These are phyloP conservation scores for Cryptococcus deneoformans DNA, from an alignment of 1,284 basidiomycete genomes.

Conservation along the genomic window DNA sequence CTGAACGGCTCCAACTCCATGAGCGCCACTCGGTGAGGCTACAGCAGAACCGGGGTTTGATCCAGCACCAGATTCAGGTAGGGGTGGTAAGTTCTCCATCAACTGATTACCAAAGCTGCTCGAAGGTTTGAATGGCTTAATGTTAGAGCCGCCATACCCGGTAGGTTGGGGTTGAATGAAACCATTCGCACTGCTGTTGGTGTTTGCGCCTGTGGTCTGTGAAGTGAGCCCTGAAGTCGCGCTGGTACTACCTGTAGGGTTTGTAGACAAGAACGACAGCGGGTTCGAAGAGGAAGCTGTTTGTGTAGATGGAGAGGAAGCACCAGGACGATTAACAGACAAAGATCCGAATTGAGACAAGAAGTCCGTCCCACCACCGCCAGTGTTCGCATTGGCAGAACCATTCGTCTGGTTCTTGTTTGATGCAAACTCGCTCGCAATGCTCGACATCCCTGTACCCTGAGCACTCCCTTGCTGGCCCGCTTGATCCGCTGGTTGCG, in stretches of 20 bases:
- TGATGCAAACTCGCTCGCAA: constrained; percentile 41
- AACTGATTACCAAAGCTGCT: constrained; percentile 82
- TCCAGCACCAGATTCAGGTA: constrained; percentile 23
- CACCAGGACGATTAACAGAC: constrained; percentile 4
- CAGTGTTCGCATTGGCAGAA: not conserved
- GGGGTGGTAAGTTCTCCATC: constrained; percentile 69
- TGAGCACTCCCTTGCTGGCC: constrained; percentile 9
- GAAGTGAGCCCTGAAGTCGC: constrained; percentile 12
- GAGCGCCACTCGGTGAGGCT: not conserved
- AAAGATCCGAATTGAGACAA: constrained; percentile 26
- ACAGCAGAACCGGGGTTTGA: not conserved
- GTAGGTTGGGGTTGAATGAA: constrained; percentile 70
- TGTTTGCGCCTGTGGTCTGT: constrained; percentile 14
- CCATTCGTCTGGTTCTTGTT: constrained; percentile 16
- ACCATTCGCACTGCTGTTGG: constrained; percentile 12
- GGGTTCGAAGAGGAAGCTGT: constrained; percentile 3
- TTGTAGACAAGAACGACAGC: constrained; percentile 12
- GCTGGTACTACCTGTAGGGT: constrained; percentile 12
- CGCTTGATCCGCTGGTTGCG: not conserved
- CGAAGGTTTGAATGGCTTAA: constrained; percentile 89
- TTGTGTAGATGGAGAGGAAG: constrained; percentile 5
- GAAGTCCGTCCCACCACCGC: constrained; percentile 24
- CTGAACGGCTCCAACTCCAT: not conserved
- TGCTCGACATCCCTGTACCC: constrained; percentile 35
- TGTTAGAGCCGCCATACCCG: constrained; percentile 63